Evolutionary conservation across 306 rosid genomes (phyloP).

Genomic region (Canavalia ensiformis): DNA sequence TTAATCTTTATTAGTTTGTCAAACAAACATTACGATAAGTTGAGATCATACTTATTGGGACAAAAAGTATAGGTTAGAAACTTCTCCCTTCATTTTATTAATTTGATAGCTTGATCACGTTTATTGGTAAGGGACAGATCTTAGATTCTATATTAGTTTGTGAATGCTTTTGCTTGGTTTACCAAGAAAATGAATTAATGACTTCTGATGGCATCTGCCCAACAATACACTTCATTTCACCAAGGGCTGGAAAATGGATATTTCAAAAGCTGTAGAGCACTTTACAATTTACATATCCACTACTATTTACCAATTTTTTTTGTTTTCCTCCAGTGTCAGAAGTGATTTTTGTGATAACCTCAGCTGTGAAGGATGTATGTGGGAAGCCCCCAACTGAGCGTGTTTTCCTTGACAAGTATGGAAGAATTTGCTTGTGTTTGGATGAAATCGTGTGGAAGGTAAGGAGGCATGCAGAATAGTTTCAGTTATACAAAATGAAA

Average conservation of each 20-base stretch:
- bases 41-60: neutral
- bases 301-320: slow-evolving; percentile 28
- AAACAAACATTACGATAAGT: neutral
- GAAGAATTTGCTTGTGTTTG: slow-evolving; percentile 89
- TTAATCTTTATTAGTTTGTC: neutral
- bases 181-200: slow-evolving; percentile 8
- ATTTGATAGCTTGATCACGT: neutral
- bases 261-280: slow-evolving; percentile 2
- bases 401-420: slow-evolving; percentile 91
- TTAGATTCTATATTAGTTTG: slow-evolving; percentile 23
- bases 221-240: neutral
- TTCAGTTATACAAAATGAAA: neutral
- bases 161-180: slow-evolving; percentile 5
- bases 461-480: slow-evolving; percentile 20
- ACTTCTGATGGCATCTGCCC: neutral
- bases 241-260: slow-evolving; percentile 7
- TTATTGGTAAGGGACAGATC: slow-evolving; percentile 10
- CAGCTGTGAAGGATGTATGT: slow-evolving; percentile 89
- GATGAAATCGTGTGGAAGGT: slow-evolving; percentile 99
- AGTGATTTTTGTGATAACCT: slow-evolving; percentile 86
- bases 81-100: neutral
- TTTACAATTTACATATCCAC: neutral
- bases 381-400: slow-evolving; percentile 93
- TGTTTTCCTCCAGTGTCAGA: slow-evolving; percentile 73
- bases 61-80: neutral